phyloP scores from a whole-genome alignment of 106 monocot genomes.

The Dactylorhiza incarnata region DNA sequence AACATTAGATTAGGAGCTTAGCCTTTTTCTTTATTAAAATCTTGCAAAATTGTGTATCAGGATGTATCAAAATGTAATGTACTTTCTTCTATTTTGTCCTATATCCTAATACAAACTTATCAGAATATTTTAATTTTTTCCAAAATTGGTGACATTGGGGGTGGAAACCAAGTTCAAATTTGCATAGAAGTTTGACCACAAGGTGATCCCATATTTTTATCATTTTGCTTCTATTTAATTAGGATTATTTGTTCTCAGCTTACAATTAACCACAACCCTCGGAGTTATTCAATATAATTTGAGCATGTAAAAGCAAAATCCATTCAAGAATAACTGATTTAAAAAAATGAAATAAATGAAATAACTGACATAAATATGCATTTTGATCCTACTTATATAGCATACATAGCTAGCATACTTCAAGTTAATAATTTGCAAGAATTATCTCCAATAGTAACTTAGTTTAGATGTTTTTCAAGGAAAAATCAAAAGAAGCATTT shows the following conservation, averaged over 20 bases:
- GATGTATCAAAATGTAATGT: no score
- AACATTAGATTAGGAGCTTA: no score
- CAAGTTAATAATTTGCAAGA: neutral
- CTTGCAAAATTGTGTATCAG: no score
- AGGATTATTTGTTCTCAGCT: neutral
- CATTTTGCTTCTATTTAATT: neutral
- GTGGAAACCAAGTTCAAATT: no score
- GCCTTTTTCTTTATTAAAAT: no score
- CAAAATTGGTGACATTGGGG: no score
- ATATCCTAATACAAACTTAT: no score
- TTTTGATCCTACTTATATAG: neutral
- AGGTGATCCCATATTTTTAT: neutral
- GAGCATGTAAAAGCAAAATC: neutral
- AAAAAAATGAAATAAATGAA: neutral
- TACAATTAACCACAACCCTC: neutral
- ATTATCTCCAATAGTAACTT: neutral
- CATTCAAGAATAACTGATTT: neutral
- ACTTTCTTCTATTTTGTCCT: no score
- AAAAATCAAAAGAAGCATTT: neutral
- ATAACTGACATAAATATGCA: no score
- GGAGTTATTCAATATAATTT: neutral
- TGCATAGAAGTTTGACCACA: no score
- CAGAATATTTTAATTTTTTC: no score
- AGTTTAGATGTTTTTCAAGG: neutral
- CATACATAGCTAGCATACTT: neutral